Evolutionary conservation across 2,329 filamentous ascomycete species (phyloP).

Genomic region (Blastomyces emzantsi): DNA sequence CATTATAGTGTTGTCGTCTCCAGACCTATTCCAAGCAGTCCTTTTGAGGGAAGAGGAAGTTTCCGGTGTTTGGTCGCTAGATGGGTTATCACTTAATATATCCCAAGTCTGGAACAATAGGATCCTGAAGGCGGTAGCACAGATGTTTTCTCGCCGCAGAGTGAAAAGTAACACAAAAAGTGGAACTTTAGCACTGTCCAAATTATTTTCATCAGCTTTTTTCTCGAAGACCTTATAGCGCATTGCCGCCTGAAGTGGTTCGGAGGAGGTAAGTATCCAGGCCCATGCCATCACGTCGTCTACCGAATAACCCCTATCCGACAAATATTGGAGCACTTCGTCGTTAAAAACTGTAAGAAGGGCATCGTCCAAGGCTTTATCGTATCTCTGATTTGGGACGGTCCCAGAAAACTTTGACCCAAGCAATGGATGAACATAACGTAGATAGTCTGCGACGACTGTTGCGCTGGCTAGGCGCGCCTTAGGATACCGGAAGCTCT

Average conservation of each 20-base stretch:
- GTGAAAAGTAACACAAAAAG: slow-evolving; percentile 42
- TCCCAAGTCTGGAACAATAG: slow-evolving; percentile 35
- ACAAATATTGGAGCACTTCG: slow-evolving; percentile 24
- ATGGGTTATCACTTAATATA: background rate
- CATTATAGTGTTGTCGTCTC: slow-evolving; percentile 25
- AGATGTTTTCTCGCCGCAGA: slow-evolving; percentile 37
- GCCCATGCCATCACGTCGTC: slow-evolving; percentile 39
- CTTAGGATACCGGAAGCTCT: background rate
- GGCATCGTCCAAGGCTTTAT: slow-evolving; percentile 20
- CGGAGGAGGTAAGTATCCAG: slow-evolving; percentile 37
- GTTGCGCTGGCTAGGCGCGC: slow-evolving; percentile 15
- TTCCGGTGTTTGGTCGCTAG: background rate
- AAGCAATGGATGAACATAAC: slow-evolving; percentile 26
- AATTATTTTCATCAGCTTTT: slow-evolving; percentile 4
- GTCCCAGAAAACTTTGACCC: slow-evolving; percentile 4
- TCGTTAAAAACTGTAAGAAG: slow-evolving; percentile 28
- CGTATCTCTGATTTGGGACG: background rate
- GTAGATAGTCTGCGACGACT: slow-evolving; percentile 34
- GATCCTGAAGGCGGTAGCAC: slow-evolving; percentile 34
- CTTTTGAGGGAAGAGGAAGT: slow-evolving; percentile 1
- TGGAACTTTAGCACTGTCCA: slow-evolving; percentile 25
- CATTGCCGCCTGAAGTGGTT: slow-evolving; percentile 28
- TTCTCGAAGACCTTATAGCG: slow-evolving; percentile 29
- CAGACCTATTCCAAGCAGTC: slow-evolving; percentile 19
- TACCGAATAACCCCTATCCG: slow-evolving; percentile 26